Evolutionary conservation across 176 grass and related monocot species (phyloP), one percentile per base, ranked within the genome.

Genomic region (Paspalum notatum): DNA sequence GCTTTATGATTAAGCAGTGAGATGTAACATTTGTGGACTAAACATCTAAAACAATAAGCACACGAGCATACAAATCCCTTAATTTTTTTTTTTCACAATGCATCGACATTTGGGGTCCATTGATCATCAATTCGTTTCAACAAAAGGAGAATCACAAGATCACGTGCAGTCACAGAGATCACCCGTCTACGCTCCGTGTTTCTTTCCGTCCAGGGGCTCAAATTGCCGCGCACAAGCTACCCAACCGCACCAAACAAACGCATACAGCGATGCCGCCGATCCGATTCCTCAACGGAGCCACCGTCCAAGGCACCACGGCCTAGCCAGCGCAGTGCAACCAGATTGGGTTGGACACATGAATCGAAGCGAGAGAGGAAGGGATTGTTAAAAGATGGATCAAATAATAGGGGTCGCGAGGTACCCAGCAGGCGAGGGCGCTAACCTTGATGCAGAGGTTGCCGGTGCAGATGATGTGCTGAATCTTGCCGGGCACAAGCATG

Each of bases 401-500:
- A 3, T 38, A 20, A 22, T 4, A 56, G 69, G 60, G n/a, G 2
- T 38, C 20, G 11, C n/a, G 3, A 42, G 51, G n/a, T 66, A 20
- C 38, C 67, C 40, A 32, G 32, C 32, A 39, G 14, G 55, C 8
- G 10, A 25, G 56, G 59, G 45, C 69, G 71, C 37, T 41, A 38
- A 32, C 92, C 96, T 99, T 93, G 72, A 82, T 95, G 64, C 96
- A 99, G 61, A 93, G 88, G 77, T 95, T 99, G 22, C 96, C 96
- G 14, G 86, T 93, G 76, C 97, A 99, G 66, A 96, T 93, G 74
- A 93, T 91, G 88, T 99, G 97, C 42, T 99, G 97, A 82, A 99
- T 99, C 86, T 99, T 99, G 59, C 97, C 97, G 46, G 93, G 93
- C 25, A 95, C 97, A 84, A 99, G 97, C 97, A 96, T 99, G 77